These are phyloP conservation scores for Tuber calosporum DNA, from an alignment of 495 filamentous ascomycete species.

Conservation along the genomic window DNA sequence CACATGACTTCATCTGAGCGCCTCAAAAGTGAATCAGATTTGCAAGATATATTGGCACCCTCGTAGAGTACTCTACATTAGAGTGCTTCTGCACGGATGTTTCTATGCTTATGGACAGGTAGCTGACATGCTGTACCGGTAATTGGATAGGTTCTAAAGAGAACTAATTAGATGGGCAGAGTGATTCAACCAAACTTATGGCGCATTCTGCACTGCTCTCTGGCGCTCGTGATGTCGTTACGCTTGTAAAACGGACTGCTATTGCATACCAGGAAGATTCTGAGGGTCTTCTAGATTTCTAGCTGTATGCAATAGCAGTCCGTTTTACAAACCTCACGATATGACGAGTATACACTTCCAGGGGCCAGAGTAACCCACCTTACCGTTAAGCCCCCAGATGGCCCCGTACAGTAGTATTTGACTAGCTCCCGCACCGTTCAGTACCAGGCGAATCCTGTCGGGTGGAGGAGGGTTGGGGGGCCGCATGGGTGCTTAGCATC, in stretches of 20 bases:
- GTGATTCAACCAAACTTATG: slow-evolving; percentile 8
- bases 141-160: slow-evolving; percentile 14
- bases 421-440: neutral
- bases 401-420: neutral
- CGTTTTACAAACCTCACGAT: no score
- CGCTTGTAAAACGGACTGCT: neutral
- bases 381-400: slow-evolving; percentile 11
- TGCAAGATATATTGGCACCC: slow-evolving; percentile 3
- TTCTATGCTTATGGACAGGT: neutral
- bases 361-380: slow-evolving; percentile 7
- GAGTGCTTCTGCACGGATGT: slow-evolving; percentile 1
- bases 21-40: slow-evolving; percentile 7
- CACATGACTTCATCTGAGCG: slow-evolving; percentile 6
- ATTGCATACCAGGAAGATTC: neutral
- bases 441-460: neutral
- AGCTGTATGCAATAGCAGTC: slow-evolving; percentile 8
- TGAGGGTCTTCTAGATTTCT: neutral
- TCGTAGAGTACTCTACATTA: no score
- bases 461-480: neutral
- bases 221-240: neutral
- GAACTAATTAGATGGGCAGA: slow-evolving; percentile 10
- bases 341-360: slow-evolving; percentile 13
- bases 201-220: slow-evolving; percentile 6
- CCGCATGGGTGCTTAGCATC: neutral
- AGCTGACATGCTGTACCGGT: slow-evolving; percentile 3